A percentile compares a stretch with the other conserved stretches of the same genome.
Conservation (phyloP, 2,329 filamentous ascomycete genomes). For the Penicillium palitans region DNA sequence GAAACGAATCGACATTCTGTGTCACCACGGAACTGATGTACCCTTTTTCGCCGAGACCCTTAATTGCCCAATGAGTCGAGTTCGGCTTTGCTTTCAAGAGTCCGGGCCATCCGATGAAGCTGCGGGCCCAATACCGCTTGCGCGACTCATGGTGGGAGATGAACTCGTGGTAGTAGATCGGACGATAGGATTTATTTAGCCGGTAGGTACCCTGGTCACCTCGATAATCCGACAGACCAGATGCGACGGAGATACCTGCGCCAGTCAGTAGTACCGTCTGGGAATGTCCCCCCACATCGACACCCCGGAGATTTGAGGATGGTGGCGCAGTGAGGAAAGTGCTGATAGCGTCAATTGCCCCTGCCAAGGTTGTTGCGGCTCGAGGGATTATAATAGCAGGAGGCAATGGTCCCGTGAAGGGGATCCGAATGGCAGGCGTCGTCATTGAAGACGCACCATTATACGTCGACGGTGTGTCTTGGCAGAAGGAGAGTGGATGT, state of each 20-base stretch:
- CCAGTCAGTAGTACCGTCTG: slow-evolving; percentile 71
- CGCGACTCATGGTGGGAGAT: slow-evolving; percentile 75
- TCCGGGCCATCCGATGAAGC: slow-evolving; percentile 88
- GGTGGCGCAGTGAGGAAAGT: slow-evolving; percentile 70
- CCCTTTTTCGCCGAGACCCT: slow-evolving; percentile 69
- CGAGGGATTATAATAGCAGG: slow-evolving; percentile 72
- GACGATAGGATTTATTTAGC: slow-evolving; percentile 83
- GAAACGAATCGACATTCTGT: slow-evolving; percentile 97
- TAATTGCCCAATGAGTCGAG: slow-evolving; percentile 72
- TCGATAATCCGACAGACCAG: slow-evolving; percentile 88
- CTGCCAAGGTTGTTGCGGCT: slow-evolving; percentile 66
- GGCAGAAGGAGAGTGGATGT: slow-evolving; percentile 9
- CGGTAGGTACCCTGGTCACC: slow-evolving; percentile 89
- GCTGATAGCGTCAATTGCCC: slow-evolving; percentile 74
- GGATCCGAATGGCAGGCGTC: slow-evolving; percentile 79
- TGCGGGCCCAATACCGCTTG: slow-evolving; percentile 93
- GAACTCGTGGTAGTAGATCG: slow-evolving; percentile 94
- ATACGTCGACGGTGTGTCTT: slow-evolving; percentile 5
- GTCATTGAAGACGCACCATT: slow-evolving; percentile 55
- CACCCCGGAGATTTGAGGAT: slow-evolving; percentile 49
- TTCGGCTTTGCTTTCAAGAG: slow-evolving; percentile 79
- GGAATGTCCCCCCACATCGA: slow-evolving; percentile 48
- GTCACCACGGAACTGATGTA: slow-evolving; percentile 77
- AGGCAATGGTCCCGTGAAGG: slow-evolving; percentile 81
- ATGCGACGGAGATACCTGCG: slow-evolving; percentile 90